A percentile compares a stretch with the other conserved stretches of the same genome.
These are phyloP conservation scores for Ceratocystis eucalypticola DNA, from an alignment of 2,329 filamentous ascomycete species.

Conservation along the genomic window DNA sequence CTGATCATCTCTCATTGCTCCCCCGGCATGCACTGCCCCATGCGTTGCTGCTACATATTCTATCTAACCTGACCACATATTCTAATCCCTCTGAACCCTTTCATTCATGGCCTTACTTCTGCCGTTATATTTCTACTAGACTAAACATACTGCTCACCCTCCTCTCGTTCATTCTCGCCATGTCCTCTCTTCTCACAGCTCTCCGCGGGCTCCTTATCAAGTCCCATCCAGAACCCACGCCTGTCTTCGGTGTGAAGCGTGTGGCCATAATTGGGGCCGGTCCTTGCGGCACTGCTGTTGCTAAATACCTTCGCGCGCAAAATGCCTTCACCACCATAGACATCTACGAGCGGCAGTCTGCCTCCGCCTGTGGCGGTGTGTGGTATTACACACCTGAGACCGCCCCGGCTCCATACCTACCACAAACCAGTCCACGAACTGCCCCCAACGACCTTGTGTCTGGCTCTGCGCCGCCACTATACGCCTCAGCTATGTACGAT, in stretches of 20 bases:
- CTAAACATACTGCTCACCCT: not conserved
- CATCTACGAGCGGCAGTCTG: constrained; percentile 67
- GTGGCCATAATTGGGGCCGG: constrained; percentile 76
- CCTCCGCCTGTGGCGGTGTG: constrained; percentile 53
- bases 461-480: constrained; percentile 38
- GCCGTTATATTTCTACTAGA: not conserved
- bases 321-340: constrained; percentile 52
- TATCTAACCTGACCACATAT: not conserved
- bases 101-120: not conserved
- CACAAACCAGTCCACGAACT: constrained; percentile 56
- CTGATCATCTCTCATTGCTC: not conserved
- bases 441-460: constrained; percentile 38
- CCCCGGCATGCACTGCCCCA: not conserved
- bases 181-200: constrained; percentile 10
- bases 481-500: constrained; percentile 75
- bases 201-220: not conserved
- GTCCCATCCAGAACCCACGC: constrained; percentile 1
- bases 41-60: not conserved
- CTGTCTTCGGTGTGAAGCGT: constrained; percentile 38
- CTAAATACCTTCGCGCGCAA: constrained; percentile 68
- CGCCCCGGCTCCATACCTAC: constrained; percentile 40
- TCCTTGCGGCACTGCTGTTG: constrained; percentile 62
- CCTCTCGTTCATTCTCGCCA: not conserved
- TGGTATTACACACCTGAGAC: constrained; percentile 62
- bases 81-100: no score